Evolutionary conservation across 805 yeast species (phyloP).

Genomic region (Cyberlindnera amylophila): DNA sequence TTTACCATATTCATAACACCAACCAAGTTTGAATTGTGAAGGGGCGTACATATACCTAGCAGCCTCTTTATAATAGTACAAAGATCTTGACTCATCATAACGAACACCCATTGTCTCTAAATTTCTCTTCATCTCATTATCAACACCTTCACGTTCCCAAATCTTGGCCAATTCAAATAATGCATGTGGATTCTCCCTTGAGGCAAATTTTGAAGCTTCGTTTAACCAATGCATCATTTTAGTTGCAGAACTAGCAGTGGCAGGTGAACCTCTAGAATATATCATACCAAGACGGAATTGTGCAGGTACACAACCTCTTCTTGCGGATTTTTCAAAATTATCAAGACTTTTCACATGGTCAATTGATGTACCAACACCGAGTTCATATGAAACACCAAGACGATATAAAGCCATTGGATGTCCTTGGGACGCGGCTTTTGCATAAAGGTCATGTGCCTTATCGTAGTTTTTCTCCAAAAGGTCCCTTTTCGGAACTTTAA

Average conservation of each 20-base stretch:
- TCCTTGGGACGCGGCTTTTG: conserved; percentile 52
- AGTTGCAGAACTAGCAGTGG: conserved; percentile 36
- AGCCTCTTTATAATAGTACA: conserved; percentile 53
- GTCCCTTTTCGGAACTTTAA: conserved; percentile 40
- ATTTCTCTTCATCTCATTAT: conserved; percentile 18
- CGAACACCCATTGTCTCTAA: conserved; percentile 30
- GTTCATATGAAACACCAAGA: conserved; percentile 66
- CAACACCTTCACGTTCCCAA: conserved; percentile 40
- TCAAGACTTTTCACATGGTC: conserved; percentile 46
- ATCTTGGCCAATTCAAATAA: conserved; percentile 53
- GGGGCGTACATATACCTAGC: conserved; percentile 59
- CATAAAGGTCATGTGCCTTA: conserved; percentile 58
- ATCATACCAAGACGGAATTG: conserved; percentile 75
- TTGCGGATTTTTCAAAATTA: conserved; percentile 59
- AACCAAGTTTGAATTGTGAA: conserved; percentile 68
- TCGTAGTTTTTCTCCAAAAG: conserved; percentile 52
- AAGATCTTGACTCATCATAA: conserved; percentile 39
- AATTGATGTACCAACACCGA: conserved; percentile 51
- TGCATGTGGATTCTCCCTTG: conserved; percentile 48
- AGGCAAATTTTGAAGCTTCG: conserved; percentile 44
- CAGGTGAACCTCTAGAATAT: conserved; percentile 45
- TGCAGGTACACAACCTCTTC: conserved; percentile 56
- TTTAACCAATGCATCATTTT: conserved; percentile 50
- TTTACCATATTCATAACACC: conserved; percentile 69
- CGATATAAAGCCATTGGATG: conserved; percentile 64